Conservation (phyloP, 768 basidiomycete genomes). For the Auriculariales sp. region DNA sequence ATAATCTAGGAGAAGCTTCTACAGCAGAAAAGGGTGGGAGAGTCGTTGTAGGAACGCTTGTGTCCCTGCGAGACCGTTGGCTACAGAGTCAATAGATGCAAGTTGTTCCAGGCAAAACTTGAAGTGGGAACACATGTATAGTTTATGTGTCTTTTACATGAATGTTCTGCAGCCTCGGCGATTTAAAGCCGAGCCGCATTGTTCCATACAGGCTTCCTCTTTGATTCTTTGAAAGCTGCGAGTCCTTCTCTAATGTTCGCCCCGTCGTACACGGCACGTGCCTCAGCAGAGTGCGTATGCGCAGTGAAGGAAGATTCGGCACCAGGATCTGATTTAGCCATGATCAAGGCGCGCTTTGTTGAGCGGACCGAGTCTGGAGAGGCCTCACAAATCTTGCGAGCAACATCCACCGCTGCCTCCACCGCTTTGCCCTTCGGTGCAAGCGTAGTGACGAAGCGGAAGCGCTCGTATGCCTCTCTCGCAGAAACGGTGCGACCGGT, state of each 20-base stretch:
- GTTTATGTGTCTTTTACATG: too few species aligned
- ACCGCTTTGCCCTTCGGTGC: conserved; percentile 44
- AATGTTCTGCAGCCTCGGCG: too few species aligned
- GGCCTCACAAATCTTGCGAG: conserved; percentile 41
- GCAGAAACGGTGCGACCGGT: conserved; percentile 57
- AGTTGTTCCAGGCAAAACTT: too few species aligned
- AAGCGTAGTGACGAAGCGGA: conserved; percentile 64
- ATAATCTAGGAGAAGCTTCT: background rate
- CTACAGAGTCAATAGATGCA: too few species aligned
- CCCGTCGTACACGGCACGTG: conserved; percentile 40
- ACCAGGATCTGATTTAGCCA: conserved; percentile 34
- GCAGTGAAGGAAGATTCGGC: conserved; percentile 34
- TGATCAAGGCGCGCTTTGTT: conserved; percentile 54
- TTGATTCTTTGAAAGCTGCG: too few species aligned
- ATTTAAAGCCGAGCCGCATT: too few species aligned
- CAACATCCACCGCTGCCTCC: conserved; percentile 44
- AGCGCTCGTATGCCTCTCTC: conserved; percentile 48
- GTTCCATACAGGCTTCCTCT: too few species aligned
- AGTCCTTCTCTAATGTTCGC: conserved; percentile 64
- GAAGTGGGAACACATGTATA: too few species aligned
- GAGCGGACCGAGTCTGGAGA: conserved; percentile 71
- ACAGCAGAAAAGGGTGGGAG: background rate
- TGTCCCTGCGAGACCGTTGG: too few species aligned
- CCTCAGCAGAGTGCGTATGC: conserved; percentile 32
- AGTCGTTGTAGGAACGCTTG: too few species aligned